Percentiles rank a stretch among this genome's conserved stretches.
phyloP scores from a whole-genome alignment of 352 stramenopile genomes.

The Globisporangium ultimum region DNA sequence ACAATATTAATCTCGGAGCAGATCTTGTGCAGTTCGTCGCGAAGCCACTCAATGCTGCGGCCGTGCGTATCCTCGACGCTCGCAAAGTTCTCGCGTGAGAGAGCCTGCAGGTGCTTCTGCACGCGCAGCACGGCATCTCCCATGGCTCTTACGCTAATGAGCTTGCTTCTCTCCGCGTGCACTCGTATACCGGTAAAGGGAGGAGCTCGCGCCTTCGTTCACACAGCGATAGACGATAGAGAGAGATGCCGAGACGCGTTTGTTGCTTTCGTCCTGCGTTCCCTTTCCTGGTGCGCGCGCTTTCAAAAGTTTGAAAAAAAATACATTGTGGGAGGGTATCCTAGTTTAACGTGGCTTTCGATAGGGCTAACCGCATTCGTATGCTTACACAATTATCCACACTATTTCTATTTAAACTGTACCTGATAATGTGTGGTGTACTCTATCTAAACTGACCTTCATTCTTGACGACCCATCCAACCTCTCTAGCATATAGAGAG shows the following conservation, averaged over 20 bases:
- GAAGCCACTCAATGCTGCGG: conserved; percentile 43
- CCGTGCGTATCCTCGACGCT: conserved; percentile 42
- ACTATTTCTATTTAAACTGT: too few relatives aligned
- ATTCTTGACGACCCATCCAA: too few relatives aligned
- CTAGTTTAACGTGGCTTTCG: conserved; percentile 1
- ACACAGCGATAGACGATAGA: neutral
- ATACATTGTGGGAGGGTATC: neutral
- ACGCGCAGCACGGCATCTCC: conserved; percentile 65
- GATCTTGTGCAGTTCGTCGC: conserved; percentile 46
- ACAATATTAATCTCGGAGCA: conserved; percentile 47
- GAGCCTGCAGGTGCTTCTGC: conserved; percentile 44
- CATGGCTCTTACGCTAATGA: conserved; percentile 21
- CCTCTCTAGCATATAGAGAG: too few relatives aligned
- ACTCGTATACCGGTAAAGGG: too few relatives aligned
- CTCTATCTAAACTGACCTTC: too few relatives aligned
- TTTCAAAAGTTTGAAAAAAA: conserved; percentile 15
- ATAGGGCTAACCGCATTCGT: too few relatives aligned
- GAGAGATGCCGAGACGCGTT: neutral
- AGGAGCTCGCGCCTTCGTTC: too few relatives aligned
- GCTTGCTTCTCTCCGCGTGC: too few relatives aligned
- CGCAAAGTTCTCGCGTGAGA: conserved; percentile 51
- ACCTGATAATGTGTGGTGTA: too few relatives aligned
- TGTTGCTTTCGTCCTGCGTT: neutral
- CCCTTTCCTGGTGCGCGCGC: conserved; percentile 4
- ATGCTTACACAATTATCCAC: too few relatives aligned